A percentile compares a stretch with the other conserved stretches of the same genome.
Evolutionary conservation across 805 yeast species (phyloP).

Genomic region (Candida hispaniensis): DNA sequence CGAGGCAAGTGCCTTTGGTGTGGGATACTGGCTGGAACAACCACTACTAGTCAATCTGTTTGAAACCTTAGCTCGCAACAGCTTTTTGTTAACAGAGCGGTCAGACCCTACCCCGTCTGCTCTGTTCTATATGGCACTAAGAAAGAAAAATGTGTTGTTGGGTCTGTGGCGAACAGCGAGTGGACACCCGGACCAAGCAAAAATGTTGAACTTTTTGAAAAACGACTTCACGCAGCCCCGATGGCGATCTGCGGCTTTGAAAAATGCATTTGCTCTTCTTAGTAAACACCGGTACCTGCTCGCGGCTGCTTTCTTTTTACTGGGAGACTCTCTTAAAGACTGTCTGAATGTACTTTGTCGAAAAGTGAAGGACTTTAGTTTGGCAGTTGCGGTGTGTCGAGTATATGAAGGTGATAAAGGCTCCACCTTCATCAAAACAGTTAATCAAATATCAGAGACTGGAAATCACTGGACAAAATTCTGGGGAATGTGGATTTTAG

Average conservation of each 20-base stretch:
- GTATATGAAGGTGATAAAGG: conserved; percentile 56
- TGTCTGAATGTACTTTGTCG: conserved; percentile 62
- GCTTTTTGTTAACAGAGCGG: conserved; percentile 45
- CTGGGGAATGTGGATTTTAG: conserved; percentile 66
- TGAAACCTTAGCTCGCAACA: conserved; percentile 63
- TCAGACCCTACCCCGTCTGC: conserved; percentile 69
- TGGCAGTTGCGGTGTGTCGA: conserved; percentile 76
- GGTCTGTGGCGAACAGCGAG: conserved; percentile 75
- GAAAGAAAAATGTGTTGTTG: conserved; percentile 61
- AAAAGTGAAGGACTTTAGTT: conserved; percentile 54
- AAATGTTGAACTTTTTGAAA: conserved; percentile 63
- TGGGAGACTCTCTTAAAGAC: conserved; percentile 68
- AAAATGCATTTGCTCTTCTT: conserved; percentile 82
- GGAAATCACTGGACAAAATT: conserved; percentile 76
- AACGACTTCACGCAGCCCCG: conserved; percentile 67
- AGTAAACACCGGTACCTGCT: conserved; percentile 80
- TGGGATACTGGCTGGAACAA: conserved; percentile 59
- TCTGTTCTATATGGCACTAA: conserved; percentile 65
- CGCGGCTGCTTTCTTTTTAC: conserved; percentile 79
- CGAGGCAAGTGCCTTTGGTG: conserved; percentile 46
- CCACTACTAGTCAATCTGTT: conserved; percentile 40
- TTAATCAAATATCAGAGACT: conserved; percentile 41
- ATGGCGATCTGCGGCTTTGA: conserved; percentile 82
- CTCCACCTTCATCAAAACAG: conserved; percentile 38
- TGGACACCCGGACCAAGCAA: conserved; percentile 70